These are phyloP conservation scores for Patellifolia procumbens DNA, from an alignment of 179 eudicot genomes.

Conservation along the genomic window DNA sequence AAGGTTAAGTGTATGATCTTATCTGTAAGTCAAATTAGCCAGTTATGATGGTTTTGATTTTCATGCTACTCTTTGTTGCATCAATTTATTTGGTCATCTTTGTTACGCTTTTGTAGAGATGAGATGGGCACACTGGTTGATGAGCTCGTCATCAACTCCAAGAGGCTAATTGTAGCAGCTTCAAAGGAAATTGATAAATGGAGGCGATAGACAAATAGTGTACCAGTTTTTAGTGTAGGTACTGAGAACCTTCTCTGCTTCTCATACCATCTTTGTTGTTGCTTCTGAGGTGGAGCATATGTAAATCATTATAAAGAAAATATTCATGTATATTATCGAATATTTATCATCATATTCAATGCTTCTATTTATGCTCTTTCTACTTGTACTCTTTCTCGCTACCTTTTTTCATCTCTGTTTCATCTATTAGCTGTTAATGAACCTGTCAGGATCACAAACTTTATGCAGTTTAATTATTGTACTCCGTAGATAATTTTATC, in stretches of 20 bases:
- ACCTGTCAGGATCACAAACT: too few relatives aligned
- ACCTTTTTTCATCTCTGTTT: background rate
- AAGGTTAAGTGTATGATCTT: too few relatives aligned
- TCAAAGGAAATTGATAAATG: slow-evolving; percentile 74
- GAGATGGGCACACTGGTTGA: slow-evolving; percentile 61
- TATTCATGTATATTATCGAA: slow-evolving; percentile 12
- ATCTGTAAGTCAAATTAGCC: background rate
- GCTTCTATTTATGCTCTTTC: slow-evolving; percentile 10
- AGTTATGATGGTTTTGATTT: background rate
- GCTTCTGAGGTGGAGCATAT: slow-evolving; percentile 12
- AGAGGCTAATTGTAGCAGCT: slow-evolving; percentile 59
- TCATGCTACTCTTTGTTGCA: slow-evolving; percentile 2
- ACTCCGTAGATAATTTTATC: too few relatives aligned
- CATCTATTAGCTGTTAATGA: background rate
- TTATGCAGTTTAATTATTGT: too few relatives aligned
- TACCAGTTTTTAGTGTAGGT: background rate
- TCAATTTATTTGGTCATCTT: slow-evolving; percentile 3
- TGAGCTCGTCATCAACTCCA: slow-evolving; percentile 62
- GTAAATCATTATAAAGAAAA: slow-evolving; percentile 10
- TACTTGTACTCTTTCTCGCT: background rate
- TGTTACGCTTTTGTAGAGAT: slow-evolving; percentile 50
- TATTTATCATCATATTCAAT: background rate
- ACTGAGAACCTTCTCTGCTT: background rate
- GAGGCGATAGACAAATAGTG: slow-evolving; percentile 39
- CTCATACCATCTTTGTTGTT: background rate